Evolutionary conservation across 2,329 filamentous ascomycete species (phyloP).

Genomic region (Phoma herbarum): DNA sequence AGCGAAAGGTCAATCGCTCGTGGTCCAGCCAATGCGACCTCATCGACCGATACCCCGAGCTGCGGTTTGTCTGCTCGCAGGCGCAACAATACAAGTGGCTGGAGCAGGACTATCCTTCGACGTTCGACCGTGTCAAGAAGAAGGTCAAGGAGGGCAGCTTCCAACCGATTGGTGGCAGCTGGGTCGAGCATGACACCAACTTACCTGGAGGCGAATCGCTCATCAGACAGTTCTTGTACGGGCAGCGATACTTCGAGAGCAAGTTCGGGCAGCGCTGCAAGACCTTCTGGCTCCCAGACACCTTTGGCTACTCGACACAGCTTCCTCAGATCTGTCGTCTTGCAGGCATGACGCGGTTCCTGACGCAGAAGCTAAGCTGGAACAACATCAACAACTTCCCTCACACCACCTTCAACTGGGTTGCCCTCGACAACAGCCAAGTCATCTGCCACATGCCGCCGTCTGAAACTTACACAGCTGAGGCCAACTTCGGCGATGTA

Average conservation of each 20-base stretch:
- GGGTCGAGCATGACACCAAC: conserved; percentile 99
- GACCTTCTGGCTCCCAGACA: conserved; percentile 98
- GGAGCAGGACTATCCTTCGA: conserved; percentile 84
- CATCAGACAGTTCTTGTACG: conserved; percentile 92
- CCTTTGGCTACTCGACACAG: conserved; percentile 96
- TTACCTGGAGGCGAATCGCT: conserved; percentile 95
- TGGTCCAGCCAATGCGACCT: conserved; percentile 98
- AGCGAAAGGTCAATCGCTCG: conserved; percentile 92
- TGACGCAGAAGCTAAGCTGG: conserved; percentile 99
- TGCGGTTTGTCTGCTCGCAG: conserved; percentile 90
- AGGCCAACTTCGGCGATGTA: conserved; percentile 94
- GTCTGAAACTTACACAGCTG: conserved; percentile 92
- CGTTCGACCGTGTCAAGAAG: conserved; percentile 87
- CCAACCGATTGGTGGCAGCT: conserved; percentile 94
- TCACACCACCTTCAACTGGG: conserved; percentile 99
- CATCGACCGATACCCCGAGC: conserved; percentile 93
- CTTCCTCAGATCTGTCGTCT: conserved; percentile 91
- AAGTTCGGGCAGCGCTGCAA: conserved; percentile 87
- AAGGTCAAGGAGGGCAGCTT: conserved; percentile 93
- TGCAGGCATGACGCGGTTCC: conserved; percentile 95
- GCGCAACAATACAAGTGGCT: conserved; percentile 99
- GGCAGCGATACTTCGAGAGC: conserved; percentile 92
- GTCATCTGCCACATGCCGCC: conserved; percentile 98
- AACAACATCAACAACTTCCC: conserved; percentile 99
- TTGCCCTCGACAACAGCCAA: conserved; percentile 92